These are phyloP conservation scores for Scutellaria barbata DNA, from an alignment of 257 asterid genomes.

Conservation along the genomic window DNA sequence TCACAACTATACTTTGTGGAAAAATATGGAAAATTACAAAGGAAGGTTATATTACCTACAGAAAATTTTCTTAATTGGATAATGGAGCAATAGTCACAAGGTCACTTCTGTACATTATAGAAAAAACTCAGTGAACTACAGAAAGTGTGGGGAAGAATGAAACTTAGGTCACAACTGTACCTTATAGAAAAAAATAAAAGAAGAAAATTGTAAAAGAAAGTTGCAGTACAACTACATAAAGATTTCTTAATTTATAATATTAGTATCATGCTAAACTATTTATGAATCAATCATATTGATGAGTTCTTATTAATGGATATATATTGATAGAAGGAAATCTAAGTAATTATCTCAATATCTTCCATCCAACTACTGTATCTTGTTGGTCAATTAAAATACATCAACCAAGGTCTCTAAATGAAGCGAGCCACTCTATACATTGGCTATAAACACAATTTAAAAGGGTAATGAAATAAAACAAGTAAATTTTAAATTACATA, in stretches of 20 bases:
- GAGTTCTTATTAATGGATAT: constrained; percentile 12
- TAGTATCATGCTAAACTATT: too few relatives aligned
- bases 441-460: not conserved
- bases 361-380: not conserved
- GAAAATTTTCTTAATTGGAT: constrained; percentile 13
- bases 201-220: not conserved
- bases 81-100: constrained; percentile 17
- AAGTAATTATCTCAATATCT: constrained; percentile 9
- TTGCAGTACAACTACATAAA: not conserved
- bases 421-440: not conserved
- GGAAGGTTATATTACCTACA: constrained; percentile 19
- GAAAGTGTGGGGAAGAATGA: too few relatives aligned
- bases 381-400: constrained; percentile 11
- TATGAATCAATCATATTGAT: not conserved
- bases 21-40: not conserved
- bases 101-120: not conserved
- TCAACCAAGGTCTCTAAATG: not conserved
- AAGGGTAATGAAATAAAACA: not conserved
- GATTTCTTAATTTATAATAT: too few relatives aligned
- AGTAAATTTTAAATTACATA: not conserved
- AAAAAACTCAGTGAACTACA: too few relatives aligned
- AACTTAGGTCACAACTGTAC: not conserved
- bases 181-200: not conserved
- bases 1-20: constrained; percentile 7
- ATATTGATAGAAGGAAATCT: not conserved